Base-by-base conservation (phyloP, 768 basidiomycete genomes). In the Gloeostereum incarnatum region DNA sequence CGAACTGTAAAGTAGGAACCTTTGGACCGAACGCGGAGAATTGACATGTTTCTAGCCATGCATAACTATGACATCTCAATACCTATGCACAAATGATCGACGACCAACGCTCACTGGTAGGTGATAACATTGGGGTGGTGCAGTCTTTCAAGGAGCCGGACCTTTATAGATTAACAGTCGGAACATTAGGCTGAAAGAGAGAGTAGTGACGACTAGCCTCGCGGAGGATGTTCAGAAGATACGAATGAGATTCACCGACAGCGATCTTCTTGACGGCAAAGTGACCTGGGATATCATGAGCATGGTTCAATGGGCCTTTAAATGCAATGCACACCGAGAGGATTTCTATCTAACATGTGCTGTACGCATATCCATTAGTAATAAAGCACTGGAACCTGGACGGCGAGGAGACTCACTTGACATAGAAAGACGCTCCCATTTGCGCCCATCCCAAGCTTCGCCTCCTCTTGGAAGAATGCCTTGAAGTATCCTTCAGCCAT, bases 181-280 rank as follows among this genome's bases (percentile, higher is more conserved):
- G 25, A 18, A 9, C 33, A 20, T 22, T 17, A 7, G 24, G 31
- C 21, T 27, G 25, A 33, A 32, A 25, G n/a, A 19, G n/a, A 31
- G 32, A 23, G 26, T 18, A 17, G 40, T 18, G 8, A 13, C n/a
- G 29, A 45, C 63, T 33, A 31, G 72, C 79, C 65, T 93, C 91
- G 31, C 77, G 75, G 26, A 93, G 63, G 39, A 87, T 91, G 35
- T 78, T 80, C 27, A 91, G 60, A 5, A 94, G 66, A 61, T 93
- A 93, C 2, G 79, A 69, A 47, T 90, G 85, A 0, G 89, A 93
- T 51, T 88, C 78, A 34, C 92, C 92, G 0, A 97, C 86, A 0
- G 94, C 91, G 16, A 98, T 90, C 57, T 96, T 97, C 64, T 98
- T 98, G 33, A 96, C 86, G 0, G 93, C 93, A 55, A 93, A 96